Evolutionary conservation across 1,284 basidiomycete genomes (phyloP), one percentile per base, ranked within the genome.

Genomic region (Coniferiporia sulphurascens): DNA sequence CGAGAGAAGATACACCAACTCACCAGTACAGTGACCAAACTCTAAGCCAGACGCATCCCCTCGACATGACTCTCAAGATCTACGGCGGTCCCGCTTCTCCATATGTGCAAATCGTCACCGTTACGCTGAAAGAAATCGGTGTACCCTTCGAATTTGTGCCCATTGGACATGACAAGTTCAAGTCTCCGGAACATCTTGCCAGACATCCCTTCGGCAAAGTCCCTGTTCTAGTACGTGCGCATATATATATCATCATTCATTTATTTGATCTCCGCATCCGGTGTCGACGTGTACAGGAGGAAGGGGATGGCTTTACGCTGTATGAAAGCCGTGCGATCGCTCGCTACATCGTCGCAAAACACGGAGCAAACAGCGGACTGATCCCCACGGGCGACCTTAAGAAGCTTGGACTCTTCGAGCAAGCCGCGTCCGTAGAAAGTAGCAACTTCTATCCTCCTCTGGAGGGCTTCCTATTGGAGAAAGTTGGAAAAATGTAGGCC

Each of bases 141-240:
- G 45, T 66, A 22, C 59, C 62, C 12, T 65, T 62, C 51, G 65
- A 66, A 45, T n/a, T 66, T 34, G 43, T 65, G 27, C 19, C 52
- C 60, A 44, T 52, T 52, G 3, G 61, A 55, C 15, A 52, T 58
- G 52, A 34, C 50, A 77, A 79, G 64, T 79, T 86, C 57, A 85
- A 84, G 68, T 15, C 67, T 0, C 65, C 77, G 0, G 75, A 67
- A 19, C 79, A 70, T 72, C 17, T 76, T 19, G 2, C 34, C 17
- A 54, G 54, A 13, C 84, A 88, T 63, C 86, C 87, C 0, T 88
- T 87, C 64, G 84, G 84, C n/a, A 81, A 85, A 68, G 70, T 88
- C 62, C 86, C 85, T 1, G 85, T 79, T 70, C 76, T 88, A 59
- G 80, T 81, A 61, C 48, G 76, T 70, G 19, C 5, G 34, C 7